phyloP scores from a whole-genome alignment of 2,329 filamentous ascomycete species.

The Colletotrichum orbiculare region DNA sequence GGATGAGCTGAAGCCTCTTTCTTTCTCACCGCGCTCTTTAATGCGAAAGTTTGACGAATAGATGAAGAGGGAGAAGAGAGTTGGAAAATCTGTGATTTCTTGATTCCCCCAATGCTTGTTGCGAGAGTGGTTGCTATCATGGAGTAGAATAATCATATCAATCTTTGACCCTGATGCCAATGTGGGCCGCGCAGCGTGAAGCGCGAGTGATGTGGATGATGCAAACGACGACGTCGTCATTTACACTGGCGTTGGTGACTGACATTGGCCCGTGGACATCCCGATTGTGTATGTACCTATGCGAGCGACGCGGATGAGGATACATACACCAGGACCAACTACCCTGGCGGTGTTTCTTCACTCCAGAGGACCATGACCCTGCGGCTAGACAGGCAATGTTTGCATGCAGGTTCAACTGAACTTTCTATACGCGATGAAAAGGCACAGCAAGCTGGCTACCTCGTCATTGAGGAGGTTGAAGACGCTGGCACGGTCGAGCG shows the following conservation, averaged over 20 bases:
- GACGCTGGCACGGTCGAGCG: too few species aligned
- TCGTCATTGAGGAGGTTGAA: too few species aligned
- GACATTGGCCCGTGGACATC: neutral
- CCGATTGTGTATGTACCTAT: neutral
- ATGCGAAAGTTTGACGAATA: constrained; percentile 1
- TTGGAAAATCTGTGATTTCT: neutral
- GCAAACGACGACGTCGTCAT: neutral
- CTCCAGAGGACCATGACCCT: neutral
- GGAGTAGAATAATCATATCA: constrained; percentile 4
- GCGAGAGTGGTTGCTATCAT: neutral
- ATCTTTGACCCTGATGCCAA: neutral
- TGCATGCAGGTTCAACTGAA: too few species aligned
- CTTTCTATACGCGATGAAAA: too few species aligned
- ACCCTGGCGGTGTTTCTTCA: neutral
- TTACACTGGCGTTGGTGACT: neutral
- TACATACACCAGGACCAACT: neutral
- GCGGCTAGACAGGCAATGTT: too few species aligned
- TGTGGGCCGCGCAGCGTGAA: neutral
- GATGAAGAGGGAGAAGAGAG: neutral
- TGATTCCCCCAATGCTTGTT: constrained; percentile 20
- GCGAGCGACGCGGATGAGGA: neutral
- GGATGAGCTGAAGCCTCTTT: neutral
- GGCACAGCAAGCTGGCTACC: too few species aligned
- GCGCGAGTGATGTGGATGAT: neutral
- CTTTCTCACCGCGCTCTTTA: constrained; percentile 1